Conservation (phyloP, 208 protist genomes). For the Wallacemonas sp. region DNA sequence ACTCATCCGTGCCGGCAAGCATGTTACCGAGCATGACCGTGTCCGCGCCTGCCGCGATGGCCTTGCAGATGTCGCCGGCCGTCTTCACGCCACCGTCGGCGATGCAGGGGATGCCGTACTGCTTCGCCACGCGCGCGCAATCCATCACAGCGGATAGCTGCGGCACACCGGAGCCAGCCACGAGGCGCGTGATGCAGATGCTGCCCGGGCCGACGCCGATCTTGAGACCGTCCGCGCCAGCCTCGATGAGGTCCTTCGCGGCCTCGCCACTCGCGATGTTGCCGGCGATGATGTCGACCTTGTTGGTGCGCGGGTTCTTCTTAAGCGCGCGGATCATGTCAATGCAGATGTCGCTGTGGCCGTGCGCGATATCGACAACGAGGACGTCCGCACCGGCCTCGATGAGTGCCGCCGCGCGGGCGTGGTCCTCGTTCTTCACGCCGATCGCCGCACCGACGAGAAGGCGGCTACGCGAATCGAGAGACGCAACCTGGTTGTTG, state of each 20-base stretch:
- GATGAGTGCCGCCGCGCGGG: slow-evolving; percentile 59
- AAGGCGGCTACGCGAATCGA: slow-evolving; percentile 74
- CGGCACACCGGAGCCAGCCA: slow-evolving; percentile 83
- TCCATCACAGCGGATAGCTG: slow-evolving; percentile 87
- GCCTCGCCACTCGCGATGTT: slow-evolving; percentile 87
- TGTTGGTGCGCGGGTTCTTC: slow-evolving; percentile 49
- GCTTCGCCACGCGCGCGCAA: slow-evolving; percentile 58
- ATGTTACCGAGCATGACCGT: slow-evolving; percentile 92
- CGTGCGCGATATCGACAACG: slow-evolving; percentile 92
- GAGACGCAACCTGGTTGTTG: slow-evolving; percentile 62
- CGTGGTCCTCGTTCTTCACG: slow-evolving; percentile 81
- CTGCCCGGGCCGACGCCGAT: slow-evolving; percentile 87
- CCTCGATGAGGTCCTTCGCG: slow-evolving; percentile 82
- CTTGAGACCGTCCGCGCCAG: slow-evolving; percentile 91
- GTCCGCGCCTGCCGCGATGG: slow-evolving; percentile 86
- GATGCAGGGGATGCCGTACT: slow-evolving; percentile 83
- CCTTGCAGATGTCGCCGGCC: slow-evolving; percentile 87
- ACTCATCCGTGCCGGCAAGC: slow-evolving; percentile 90
- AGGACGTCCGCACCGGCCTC: slow-evolving; percentile 82
- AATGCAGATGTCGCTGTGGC: slow-evolving; percentile 85
- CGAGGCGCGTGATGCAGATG: slow-evolving; percentile 90
- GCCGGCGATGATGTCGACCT: slow-evolving; percentile 86
- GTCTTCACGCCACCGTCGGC: slow-evolving; percentile 88
- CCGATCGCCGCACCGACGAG: slow-evolving; percentile 86
- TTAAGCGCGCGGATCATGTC: slow-evolving; percentile 85